Conservation (phyloP, 345 rosid species). For the Streptanthus diversifolius region DNA sequence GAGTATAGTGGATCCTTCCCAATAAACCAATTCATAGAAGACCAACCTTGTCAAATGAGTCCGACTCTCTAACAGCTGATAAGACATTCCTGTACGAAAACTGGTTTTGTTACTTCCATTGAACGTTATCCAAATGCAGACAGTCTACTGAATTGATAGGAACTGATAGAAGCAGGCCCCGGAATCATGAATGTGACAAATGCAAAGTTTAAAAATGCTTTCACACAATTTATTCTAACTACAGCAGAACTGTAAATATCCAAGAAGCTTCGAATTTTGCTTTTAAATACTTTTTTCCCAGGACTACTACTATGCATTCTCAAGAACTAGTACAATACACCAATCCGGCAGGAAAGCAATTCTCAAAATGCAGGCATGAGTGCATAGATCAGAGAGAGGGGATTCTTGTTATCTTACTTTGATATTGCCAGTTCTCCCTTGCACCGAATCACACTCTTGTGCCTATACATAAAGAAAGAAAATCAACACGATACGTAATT, state of each 20-base stretch:
- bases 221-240: background rate
- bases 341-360: background rate
- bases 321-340: constrained; percentile 8
- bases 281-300: constrained; percentile 8
- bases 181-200: background rate
- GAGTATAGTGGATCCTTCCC: background rate
- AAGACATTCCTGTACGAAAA: constrained; percentile 38
- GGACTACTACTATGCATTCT: constrained; percentile 4
- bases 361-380: constrained; percentile 4
- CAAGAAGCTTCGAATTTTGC: constrained; percentile 1
- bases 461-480: constrained; percentile 50
- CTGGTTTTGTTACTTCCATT: constrained; percentile 32
- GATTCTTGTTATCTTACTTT: constrained; percentile 46
- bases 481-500: background rate
- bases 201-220: constrained; percentile 13
- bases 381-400: constrained; percentile 14
- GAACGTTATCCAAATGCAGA: background rate
- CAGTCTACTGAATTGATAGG: background rate
- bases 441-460: constrained; percentile 60
- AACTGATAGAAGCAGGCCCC: background rate
- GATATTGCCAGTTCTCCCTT: constrained; percentile 56
- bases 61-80: constrained; percentile 42
- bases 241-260: background rate
- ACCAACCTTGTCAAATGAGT: constrained; percentile 88
- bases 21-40: background rate